Evolutionary conservation across 164 flowering plant species (phyloP).

Genomic region (Umbilicus rupestris): DNA sequence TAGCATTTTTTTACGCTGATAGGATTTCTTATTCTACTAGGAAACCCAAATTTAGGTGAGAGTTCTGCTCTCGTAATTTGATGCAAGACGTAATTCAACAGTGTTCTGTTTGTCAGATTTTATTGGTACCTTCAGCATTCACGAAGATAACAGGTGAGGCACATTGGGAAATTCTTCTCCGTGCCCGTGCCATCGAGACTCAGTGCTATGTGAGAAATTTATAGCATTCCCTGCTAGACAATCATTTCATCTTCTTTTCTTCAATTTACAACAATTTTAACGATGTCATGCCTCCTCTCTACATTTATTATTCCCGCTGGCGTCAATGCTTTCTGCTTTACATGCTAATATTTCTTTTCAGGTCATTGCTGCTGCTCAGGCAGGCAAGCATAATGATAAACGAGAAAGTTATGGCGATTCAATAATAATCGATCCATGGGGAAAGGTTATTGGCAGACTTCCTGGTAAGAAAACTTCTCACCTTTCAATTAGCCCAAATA

Average conservation of each 20-base stretch:
- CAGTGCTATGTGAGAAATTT: slow-evolving; percentile 65
- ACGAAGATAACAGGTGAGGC: slow-evolving; percentile 82
- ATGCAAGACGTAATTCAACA: not conserved
- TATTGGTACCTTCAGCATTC: slow-evolving; percentile 85
- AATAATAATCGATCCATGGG: slow-evolving; percentile 93
- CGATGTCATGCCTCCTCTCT: not conserved
- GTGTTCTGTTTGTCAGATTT: slow-evolving; percentile 35
- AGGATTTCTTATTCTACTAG: not conserved
- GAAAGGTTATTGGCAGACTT: slow-evolving; percentile 57
- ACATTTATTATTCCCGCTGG: not conserved
- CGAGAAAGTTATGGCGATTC: slow-evolving; percentile 87
- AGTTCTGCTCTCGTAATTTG: not conserved
- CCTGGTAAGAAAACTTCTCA: slow-evolving; percentile 40
- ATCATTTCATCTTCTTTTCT: not conserved
- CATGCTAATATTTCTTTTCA: slow-evolving; percentile 16
- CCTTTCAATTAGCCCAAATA: not conserved
- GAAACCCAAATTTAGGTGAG: not conserved
- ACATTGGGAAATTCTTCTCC: slow-evolving; percentile 95
- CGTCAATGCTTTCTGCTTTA: slow-evolving; percentile 1
- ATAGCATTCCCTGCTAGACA: not conserved
- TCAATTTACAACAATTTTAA: not conserved
- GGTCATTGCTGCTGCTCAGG: slow-evolving; percentile 90
- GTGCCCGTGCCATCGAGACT: slow-evolving; percentile 92
- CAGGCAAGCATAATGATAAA: slow-evolving; percentile 73
- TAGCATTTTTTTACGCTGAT: no score